Conservation (phyloP, 176 grass and related monocot genomes). For the Phyllostachys edulis region DNA sequence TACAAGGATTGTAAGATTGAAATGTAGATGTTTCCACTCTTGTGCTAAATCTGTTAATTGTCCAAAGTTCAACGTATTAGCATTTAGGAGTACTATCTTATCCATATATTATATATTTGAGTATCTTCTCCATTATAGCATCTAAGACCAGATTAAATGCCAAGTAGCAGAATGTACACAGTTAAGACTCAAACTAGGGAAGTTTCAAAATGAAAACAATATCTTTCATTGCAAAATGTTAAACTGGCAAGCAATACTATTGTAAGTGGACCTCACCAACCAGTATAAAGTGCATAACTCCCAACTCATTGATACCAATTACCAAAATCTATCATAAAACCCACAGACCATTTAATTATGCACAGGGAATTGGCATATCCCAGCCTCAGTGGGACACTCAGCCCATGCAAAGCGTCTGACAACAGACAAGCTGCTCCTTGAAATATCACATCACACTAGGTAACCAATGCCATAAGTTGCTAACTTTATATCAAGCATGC, state of each 20-base stretch:
- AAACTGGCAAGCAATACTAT: not conserved
- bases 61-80: not conserved
- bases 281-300: not conserved
- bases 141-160: constrained; percentile 1
- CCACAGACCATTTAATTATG: not conserved
- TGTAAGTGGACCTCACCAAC: not conserved
- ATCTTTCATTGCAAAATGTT: not conserved
- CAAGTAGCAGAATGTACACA: not conserved
- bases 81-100: not conserved
- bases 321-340: not conserved
- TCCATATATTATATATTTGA: not conserved
- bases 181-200: not conserved
- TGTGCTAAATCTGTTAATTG: not conserved
- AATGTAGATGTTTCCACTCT: not conserved
- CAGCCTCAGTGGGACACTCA: not conserved
- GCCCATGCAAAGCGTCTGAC: not conserved
- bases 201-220: not conserved
- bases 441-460: not conserved
- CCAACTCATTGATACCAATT: not conserved
- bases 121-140: not conserved
- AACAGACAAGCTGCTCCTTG: not conserved
- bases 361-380: not conserved
- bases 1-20: not conserved
- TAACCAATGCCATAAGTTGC: not conserved
- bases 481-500: not conserved